Evolutionary conservation across 2,329 filamentous ascomycete species (phyloP).

Genomic region (Sphaerulina vaccinii): DNA sequence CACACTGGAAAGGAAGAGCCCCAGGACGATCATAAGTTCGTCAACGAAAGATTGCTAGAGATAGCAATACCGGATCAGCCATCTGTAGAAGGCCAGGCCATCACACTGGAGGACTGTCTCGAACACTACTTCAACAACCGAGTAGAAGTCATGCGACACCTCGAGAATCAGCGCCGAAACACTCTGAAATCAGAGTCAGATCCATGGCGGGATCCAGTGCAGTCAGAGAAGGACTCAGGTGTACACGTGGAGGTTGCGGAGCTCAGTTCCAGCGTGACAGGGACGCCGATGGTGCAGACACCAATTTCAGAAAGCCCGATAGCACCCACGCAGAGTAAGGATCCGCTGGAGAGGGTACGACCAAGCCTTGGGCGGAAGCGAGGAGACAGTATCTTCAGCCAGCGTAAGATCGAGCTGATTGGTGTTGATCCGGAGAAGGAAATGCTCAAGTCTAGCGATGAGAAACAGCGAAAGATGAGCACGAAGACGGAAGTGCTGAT

Average conservation of each 20-base stretch:
- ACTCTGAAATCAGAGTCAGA: slow-evolving; percentile 52
- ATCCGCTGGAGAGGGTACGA: slow-evolving; percentile 34
- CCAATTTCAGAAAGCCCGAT: slow-evolving; percentile 24
- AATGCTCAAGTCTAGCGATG: slow-evolving; percentile 36
- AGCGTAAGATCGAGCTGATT: slow-evolving; percentile 39
- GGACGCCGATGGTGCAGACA: slow-evolving; percentile 33
- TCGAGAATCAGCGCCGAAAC: slow-evolving; percentile 57
- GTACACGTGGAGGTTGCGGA: slow-evolving; percentile 49
- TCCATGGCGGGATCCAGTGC: slow-evolving; percentile 16
- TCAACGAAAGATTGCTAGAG: slow-evolving; percentile 87
- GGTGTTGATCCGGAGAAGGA: slow-evolving; percentile 45
- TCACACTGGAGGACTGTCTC: slow-evolving; percentile 86
- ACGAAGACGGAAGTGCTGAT: slow-evolving; percentile 80
- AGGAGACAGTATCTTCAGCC: slow-evolving; percentile 52
- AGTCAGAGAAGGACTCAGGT: slow-evolving; percentile 31
- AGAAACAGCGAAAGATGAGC: slow-evolving; percentile 33
- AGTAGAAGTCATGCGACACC: slow-evolving; percentile 81
- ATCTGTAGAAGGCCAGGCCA: slow-evolving; percentile 55
- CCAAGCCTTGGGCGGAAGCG: slow-evolving; percentile 42
- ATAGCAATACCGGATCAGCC: slow-evolving; percentile 77
- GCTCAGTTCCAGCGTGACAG: slow-evolving; percentile 31
- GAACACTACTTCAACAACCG: slow-evolving; percentile 94
- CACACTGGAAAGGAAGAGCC: slow-evolving; percentile 83
- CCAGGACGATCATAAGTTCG: slow-evolving; percentile 87
- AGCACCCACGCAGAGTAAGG: slow-evolving; percentile 28